Evolutionary conservation across 306 rosid genomes (phyloP).

Genomic region (Rosa chinensis): DNA sequence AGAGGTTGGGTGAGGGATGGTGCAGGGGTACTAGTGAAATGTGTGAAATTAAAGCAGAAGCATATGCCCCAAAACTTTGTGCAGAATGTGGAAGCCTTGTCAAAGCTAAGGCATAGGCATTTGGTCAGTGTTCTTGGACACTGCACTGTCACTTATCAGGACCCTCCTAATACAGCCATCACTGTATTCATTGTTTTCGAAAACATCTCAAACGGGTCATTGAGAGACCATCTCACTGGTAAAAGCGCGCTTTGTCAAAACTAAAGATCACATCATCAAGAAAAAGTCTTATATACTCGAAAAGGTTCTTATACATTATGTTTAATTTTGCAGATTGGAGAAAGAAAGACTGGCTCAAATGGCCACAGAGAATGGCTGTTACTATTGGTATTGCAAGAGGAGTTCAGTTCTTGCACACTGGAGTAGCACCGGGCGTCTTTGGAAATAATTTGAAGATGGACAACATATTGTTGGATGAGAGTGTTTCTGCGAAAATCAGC

Average conservation of each 20-base stretch:
- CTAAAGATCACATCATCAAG: background rate
- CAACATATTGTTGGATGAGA: constrained; percentile 63
- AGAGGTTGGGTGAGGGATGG: constrained; percentile 72
- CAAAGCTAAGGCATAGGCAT: constrained; percentile 72
- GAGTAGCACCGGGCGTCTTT: constrained; percentile 57
- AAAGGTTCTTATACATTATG: background rate
- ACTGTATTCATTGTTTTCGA: constrained; percentile 62
- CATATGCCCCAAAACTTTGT: constrained; percentile 33
- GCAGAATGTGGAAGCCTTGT: constrained; percentile 54
- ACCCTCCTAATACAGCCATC: constrained; percentile 49
- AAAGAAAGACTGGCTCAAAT: constrained; percentile 67
- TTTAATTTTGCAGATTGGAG: constrained; percentile 55
- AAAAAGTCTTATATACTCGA: background rate
- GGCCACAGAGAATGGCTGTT: constrained; percentile 91
- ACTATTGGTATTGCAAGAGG: constrained; percentile 66
- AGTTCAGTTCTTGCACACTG: constrained; percentile 70
- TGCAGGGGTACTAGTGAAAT: constrained; percentile 53
- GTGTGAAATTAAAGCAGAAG: constrained; percentile 57
- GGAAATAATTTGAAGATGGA: constrained; percentile 70
- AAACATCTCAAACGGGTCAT: constrained; percentile 51
- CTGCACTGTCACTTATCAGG: constrained; percentile 48
- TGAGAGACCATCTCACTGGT: constrained; percentile 70
- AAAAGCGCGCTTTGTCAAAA: background rate
- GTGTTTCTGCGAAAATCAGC: constrained; percentile 68
- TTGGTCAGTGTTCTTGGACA: constrained; percentile 89